These are phyloP conservation scores for Geotrichum klebahnii DNA, from an alignment of 1,139 yeast genomes.

Conservation along the genomic window DNA sequence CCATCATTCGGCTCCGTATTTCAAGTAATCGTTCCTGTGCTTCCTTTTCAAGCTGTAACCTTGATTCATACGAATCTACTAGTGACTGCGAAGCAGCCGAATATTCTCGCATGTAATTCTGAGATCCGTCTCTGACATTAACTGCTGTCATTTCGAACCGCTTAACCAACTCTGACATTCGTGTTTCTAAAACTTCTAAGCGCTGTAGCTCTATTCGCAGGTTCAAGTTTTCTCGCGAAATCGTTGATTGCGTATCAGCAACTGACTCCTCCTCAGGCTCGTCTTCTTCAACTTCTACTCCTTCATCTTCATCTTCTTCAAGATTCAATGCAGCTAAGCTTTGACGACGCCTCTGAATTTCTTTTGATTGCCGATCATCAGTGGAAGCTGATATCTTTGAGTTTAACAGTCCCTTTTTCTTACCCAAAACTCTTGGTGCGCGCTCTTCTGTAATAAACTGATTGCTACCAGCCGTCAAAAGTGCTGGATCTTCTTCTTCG, in stretches of 20 bases:
- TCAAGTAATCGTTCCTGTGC: conserved; percentile 20
- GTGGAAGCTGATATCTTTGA: no score
- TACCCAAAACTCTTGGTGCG: conserved; percentile 4
- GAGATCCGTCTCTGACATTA: conserved; percentile 25
- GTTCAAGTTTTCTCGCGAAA: conserved; percentile 24
- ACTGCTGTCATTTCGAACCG: conserved; percentile 28
- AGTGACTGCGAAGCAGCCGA: conserved; percentile 25
- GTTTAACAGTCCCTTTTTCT: background rate
- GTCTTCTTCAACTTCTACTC: background rate
- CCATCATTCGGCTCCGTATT: background rate
- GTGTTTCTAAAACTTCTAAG: conserved; percentile 28
- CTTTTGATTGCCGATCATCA: background rate
- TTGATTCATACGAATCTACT: conserved; percentile 26
- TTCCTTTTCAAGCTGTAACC: conserved; percentile 27
- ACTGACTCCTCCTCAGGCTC: background rate
- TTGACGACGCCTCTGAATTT: background rate
- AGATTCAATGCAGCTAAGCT: background rate
- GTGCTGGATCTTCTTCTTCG: background rate
- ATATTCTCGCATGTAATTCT: conserved; percentile 27
- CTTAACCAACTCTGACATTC: conserved; percentile 26
- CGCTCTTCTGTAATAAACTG: background rate
- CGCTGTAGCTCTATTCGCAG: conserved; percentile 32
- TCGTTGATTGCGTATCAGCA: conserved; percentile 3
- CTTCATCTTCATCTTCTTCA: background rate
- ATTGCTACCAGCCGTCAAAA: background rate